phyloP scores from a whole-genome alignment of 139 green algal species.

The Desmodesmus armatus region DNA sequence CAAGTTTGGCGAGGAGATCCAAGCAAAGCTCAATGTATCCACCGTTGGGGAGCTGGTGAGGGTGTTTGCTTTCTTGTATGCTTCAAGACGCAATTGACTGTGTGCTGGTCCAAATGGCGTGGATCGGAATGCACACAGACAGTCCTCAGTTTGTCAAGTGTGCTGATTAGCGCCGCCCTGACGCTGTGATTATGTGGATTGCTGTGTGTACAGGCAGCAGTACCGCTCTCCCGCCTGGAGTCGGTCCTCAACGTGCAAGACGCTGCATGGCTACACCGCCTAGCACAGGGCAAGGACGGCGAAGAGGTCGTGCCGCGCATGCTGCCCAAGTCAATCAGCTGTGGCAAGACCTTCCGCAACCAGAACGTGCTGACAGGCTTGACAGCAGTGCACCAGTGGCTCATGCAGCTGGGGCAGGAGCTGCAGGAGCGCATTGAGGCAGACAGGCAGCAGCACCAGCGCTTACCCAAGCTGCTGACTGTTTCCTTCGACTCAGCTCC shows the following conservation, averaged over 20 bases:
- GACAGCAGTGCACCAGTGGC: conserved; percentile 67
- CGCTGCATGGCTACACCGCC: conserved; percentile 28
- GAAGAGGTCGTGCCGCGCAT: conserved; percentile 74
- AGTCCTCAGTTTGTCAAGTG: too few relatives aligned
- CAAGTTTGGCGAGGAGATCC: conserved; percentile 79
- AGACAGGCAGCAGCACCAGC: conserved; percentile 63
- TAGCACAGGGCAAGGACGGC: conserved; percentile 71
- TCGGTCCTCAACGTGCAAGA: conserved; percentile 56
- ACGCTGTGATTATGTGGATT: neutral
- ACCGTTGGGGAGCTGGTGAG: too few relatives aligned
- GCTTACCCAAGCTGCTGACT: conserved; percentile 61
- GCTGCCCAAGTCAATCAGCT: conserved; percentile 77
- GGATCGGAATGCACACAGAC: too few relatives aligned
- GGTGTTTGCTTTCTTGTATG: neutral
- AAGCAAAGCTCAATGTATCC: too few relatives aligned
- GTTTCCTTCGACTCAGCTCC: conserved; percentile 34
- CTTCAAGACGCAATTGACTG: neutral
- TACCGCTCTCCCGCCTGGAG: conserved; percentile 66
- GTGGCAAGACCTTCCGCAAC: conserved; percentile 87
- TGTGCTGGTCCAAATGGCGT: too few relatives aligned
- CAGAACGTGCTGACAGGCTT: conserved; percentile 40
- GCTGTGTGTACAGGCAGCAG: conserved; percentile 64
- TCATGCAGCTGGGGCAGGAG: conserved; percentile 73
- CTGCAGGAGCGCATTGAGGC: conserved; percentile 73
- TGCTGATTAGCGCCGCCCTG: neutral